A percentile compares a stretch with the other conserved stretches of the same genome.
Evolutionary conservation across 768 basidiomycete species (phyloP).

Genomic region (Termitomyces sp.): DNA sequence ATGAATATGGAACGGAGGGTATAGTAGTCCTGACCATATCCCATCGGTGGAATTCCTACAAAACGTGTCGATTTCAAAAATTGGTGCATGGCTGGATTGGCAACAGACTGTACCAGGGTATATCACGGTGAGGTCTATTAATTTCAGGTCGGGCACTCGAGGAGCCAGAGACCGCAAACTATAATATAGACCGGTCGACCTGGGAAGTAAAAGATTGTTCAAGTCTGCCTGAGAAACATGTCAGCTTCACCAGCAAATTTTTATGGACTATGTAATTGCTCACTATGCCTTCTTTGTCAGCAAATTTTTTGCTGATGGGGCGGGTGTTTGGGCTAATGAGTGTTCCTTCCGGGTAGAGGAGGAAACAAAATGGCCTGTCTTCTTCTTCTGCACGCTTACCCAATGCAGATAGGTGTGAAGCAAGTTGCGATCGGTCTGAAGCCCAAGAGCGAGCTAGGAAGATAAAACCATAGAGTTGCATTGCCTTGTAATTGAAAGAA

Average conservation of each 20-base stretch:
- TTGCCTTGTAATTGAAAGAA: conserved; percentile 56
- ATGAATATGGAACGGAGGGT: conserved; percentile 88
- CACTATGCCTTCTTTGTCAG: conserved; percentile 86
- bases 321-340: conserved; percentile 85
- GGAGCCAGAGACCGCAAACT: conserved; percentile 79
- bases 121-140: conserved; percentile 89
- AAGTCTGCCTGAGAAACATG: conserved; percentile 63
- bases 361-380: conserved; percentile 71
- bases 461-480: conserved; percentile 94
- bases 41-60: conserved; percentile 70
- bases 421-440: conserved; percentile 69
- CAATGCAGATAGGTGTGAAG: conserved; percentile 61
- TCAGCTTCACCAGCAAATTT: neutral
- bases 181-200: conserved; percentile 88
- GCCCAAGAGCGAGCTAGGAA: conserved; percentile 92
- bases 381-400: conserved; percentile 66
- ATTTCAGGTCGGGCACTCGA: conserved; percentile 67
- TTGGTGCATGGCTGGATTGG: neutral
- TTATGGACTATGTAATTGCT: conserved; percentile 29
- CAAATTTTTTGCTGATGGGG: conserved; percentile 82
- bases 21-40: conserved; percentile 87
- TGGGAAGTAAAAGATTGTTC: conserved; percentile 78
- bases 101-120: conserved; percentile 68
- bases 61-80: neutral
- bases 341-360: conserved; percentile 96